Conservation (phyloP, 2,329 filamentous ascomycete genomes). For the Arthrocladium fulminans region DNA sequence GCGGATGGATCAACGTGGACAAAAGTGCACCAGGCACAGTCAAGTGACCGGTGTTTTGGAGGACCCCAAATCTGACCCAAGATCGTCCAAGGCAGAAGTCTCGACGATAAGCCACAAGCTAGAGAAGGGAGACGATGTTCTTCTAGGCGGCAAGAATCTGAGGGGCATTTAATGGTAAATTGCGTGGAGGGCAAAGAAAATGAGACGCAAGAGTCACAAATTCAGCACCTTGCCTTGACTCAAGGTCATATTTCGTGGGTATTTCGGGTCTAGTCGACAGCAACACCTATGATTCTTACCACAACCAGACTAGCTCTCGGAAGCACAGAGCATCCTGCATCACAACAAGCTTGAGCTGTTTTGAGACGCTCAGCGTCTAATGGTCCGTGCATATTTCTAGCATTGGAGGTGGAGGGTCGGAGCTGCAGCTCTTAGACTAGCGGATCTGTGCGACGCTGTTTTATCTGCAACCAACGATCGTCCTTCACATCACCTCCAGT, state of each 20-base stretch:
- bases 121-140: neutral
- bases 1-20: neutral
- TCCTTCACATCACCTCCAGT: neutral
- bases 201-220: neutral
- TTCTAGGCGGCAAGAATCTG: neutral
- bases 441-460: conserved; percentile 1
- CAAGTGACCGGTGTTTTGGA: conserved; percentile 7
- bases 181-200: neutral
- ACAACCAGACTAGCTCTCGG: neutral
- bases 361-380: neutral
- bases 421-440: neutral
- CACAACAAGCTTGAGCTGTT: neutral
- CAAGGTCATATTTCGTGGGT: neutral
- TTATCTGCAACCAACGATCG: conserved; percentile 1
- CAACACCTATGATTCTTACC: neutral
- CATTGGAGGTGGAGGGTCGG: too few species aligned
- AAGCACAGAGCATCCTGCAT: neutral
- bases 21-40: conserved; percentile 10
- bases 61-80: neutral
- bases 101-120: neutral
- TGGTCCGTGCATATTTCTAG: neutral
- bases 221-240: neutral
- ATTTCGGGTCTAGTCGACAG: neutral
- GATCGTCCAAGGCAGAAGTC: neutral
- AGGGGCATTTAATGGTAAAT: conserved; percentile 8